Evolutionary conservation across 371 early-diverging fungal species (phyloP), one percentile per base, ranked within the genome.

Genomic region (Neoconidiobolus thromboides): DNA sequence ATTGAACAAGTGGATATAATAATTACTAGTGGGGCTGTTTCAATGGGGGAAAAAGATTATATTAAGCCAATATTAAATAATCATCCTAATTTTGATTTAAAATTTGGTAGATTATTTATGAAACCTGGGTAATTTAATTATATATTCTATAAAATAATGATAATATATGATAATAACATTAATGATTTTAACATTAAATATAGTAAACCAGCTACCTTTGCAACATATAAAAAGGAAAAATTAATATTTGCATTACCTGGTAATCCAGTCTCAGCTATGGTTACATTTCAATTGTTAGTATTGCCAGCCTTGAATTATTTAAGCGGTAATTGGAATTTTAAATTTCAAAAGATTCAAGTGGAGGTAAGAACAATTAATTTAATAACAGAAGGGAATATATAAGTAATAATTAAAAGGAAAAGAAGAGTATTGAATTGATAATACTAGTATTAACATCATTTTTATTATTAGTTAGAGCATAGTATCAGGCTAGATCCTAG

Each of bases 21-120:
- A 0, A 77, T 93, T 26, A 86, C 88, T 1, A 89, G 92, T 0
- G 96, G 96, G 38, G 96, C 93, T 1, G 93, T 92, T 0, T 89
- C 90, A 1, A 95, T 95, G 96, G 93, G 93, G 37, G 93, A 95
- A 70, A 75, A 81, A 46, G 96, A 95, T 69, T 76, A 86, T 47
- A 73, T 95, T 62, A 92, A 92, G 61, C 82, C 89, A 1, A 82
- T 87, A 0, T 65, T 93, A 7, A 88, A 88, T 62, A 80, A 81
- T 55, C 75, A 74, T 14, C 62, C 91, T 10, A 77, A 76, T 2
- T 93, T 87, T 2, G 76, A 66, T 0, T 77, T 92, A 38, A 83
- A 84, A 58, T 92, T 95, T 74, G 93, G 93, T 0, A 76, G 93
- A 1, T 83, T 95, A n/a, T 63, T 73, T 58, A 83, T 95, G 84